Conservation (phyloP, 257 asterid genomes). For the Coffea canephora region DNA sequence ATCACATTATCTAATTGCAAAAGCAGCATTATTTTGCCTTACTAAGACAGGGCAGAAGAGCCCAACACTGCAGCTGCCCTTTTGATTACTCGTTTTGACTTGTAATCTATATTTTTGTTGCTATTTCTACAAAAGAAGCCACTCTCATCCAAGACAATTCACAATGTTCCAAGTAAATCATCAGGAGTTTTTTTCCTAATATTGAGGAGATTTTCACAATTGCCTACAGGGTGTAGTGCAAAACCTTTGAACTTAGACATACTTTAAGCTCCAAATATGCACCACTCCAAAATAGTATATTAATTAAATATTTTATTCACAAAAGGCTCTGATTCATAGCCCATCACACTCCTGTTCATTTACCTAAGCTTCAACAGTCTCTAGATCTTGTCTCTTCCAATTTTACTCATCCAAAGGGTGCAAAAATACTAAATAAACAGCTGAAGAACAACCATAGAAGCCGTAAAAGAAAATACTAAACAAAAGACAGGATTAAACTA, state of each 20-base stretch:
- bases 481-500: no score
- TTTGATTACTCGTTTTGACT: background rate
- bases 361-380: background rate
- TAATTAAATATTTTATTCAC: background rate
- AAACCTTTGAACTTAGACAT: background rate
- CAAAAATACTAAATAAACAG: no score
- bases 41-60: background rate
- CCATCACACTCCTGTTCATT: background rate
- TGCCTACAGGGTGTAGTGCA: background rate
- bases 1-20: background rate
- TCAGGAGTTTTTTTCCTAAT: background rate
- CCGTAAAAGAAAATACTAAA: background rate
- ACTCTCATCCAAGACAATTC: background rate
- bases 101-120: no score
- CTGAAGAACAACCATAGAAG: no score
- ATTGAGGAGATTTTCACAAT: background rate
- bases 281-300: background rate
- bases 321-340: background rate
- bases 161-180: background rate
- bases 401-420: background rate
- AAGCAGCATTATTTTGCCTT: background rate
- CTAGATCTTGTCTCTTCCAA: background rate
- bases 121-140: background rate
- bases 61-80: background rate
- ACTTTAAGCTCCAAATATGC: background rate